Base-by-base conservation (phyloP, 441 rosid species). In the Kokia cookei region DNA sequence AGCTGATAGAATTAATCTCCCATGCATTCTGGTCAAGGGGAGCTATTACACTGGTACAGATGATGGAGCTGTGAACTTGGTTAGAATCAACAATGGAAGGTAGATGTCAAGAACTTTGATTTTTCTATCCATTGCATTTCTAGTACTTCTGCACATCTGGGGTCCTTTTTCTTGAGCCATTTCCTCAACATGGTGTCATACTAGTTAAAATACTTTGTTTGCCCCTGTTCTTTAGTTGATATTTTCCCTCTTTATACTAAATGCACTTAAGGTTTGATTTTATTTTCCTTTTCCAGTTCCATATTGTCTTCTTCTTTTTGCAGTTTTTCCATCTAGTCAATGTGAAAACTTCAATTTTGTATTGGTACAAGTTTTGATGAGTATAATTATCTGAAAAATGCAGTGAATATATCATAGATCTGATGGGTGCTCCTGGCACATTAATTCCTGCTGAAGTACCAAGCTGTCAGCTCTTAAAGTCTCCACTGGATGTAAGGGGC, bases 401-500 rank as follows among this genome's bases (percentile, higher is more conserved):
- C 92, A 89, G 98, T 78, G 99, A 96, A 81, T 96, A 91, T 81
- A 93, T 96, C 67, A 88, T 96, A 76, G 99, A 96, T 84, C 88
- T 96, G 76, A 96, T 96, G 99, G 98, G 97, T 82, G 99, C 98
- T 83, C 99, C 99, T 63, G 99, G 98, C 59, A 84, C 97, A 22
- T 84, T 96, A 62, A 90, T 96, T 79, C 99, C 99, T 75, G 84
- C 89, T 6, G 99, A 96, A 86, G 96, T 91, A 74, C 93, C 99
- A 48, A 85, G 88, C 79, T 86, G 81, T 82, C 87, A 81, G 81
- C 88, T 92, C 53, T 84, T 85, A 71, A 82, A 73, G 77, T 73
- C 88, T 73, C 89, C 88, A 43, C 79, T 89, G 50, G 90, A 78
- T 42, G 62, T 79, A 27, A 83, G 86, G 70, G 80, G 86, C 55